Percentiles rank a stretch among this genome's conserved stretches.
phyloP scores from a whole-genome alignment of 164 flowering plant genomes.

The Magnolia sinica region DNA sequence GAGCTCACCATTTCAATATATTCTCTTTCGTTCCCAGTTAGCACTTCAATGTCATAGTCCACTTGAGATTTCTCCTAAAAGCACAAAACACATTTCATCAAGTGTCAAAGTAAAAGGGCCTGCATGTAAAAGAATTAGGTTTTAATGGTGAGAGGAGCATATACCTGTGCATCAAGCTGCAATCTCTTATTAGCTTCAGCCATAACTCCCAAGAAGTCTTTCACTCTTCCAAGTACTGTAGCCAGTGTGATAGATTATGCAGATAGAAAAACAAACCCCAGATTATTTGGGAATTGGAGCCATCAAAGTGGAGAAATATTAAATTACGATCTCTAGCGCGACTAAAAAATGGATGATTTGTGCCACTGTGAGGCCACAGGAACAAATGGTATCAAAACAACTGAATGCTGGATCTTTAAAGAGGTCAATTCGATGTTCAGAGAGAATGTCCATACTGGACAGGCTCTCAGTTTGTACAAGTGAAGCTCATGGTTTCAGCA shows the following conservation, averaged over 20 bases:
- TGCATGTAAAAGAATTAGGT: neutral
- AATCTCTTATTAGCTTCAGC: conserved; percentile 68
- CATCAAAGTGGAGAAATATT: neutral
- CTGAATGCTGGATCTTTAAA: no score
- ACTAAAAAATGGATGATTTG: no score
- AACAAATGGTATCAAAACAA: no score
- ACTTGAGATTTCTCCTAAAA: conserved; percentile 44
- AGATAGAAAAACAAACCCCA: neutral
- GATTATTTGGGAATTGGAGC: neutral
- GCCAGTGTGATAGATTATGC: neutral
- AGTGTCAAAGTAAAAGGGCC: no score
- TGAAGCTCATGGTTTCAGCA: no score
- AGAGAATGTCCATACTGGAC: no score
- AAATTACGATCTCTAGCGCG: neutral
- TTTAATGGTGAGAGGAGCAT: neutral
- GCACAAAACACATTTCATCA: neutral
- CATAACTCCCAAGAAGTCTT: conserved; percentile 67
- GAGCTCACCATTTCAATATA: conserved; percentile 71
- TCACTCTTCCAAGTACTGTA: conserved; percentile 72
- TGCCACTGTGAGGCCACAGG: no score
- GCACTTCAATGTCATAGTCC: conserved; percentile 67
- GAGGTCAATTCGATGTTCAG: no score
- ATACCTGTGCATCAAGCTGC: conserved; percentile 55
- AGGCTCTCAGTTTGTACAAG: no score
- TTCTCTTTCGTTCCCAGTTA: conserved; percentile 67